phyloP scores from a whole-genome alignment of 345 rosid species.

The Citrus mangshanensis region DNA sequence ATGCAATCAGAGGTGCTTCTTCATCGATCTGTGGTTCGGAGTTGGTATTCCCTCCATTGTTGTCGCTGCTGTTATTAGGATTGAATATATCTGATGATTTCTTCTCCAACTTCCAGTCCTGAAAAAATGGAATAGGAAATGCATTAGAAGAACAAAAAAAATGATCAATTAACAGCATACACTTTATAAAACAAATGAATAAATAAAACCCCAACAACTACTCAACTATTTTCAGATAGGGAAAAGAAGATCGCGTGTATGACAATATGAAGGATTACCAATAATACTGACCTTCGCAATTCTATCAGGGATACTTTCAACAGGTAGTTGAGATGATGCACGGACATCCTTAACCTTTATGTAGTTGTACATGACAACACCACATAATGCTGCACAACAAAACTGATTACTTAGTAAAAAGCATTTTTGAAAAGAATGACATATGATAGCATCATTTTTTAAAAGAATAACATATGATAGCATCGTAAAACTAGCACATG shows the following conservation, averaged over 20 bases:
- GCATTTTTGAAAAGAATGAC: background rate
- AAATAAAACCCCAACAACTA: background rate
- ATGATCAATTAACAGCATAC: background rate
- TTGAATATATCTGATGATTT: conserved; percentile 75
- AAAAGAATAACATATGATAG: background rate
- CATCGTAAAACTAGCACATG: background rate
- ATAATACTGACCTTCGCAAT: conserved; percentile 57
- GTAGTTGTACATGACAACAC: conserved; percentile 94
- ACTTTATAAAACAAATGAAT: background rate
- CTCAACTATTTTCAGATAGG: background rate
- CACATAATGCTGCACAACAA: conserved; percentile 67
- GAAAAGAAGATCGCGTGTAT: background rate
- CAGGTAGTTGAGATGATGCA: conserved; percentile 56
- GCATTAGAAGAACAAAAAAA: background rate
- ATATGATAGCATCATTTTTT: background rate
- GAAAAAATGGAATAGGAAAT: conserved; percentile 1
- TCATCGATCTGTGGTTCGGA: conserved; percentile 57
- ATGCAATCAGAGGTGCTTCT: conserved; percentile 77
- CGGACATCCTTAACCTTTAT: conserved; percentile 75
- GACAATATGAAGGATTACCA: background rate
- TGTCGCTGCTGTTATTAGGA: conserved; percentile 45
- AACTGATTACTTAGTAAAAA: background rate
- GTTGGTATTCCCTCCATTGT: conserved; percentile 27
- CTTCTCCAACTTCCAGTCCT: conserved; percentile 97
- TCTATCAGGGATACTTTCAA: conserved; percentile 79